A percentile compares a stretch with the other conserved stretches of the same genome.
Conservation (phyloP, 257 asterid genomes). For the Nicotiana undulata region DNA sequence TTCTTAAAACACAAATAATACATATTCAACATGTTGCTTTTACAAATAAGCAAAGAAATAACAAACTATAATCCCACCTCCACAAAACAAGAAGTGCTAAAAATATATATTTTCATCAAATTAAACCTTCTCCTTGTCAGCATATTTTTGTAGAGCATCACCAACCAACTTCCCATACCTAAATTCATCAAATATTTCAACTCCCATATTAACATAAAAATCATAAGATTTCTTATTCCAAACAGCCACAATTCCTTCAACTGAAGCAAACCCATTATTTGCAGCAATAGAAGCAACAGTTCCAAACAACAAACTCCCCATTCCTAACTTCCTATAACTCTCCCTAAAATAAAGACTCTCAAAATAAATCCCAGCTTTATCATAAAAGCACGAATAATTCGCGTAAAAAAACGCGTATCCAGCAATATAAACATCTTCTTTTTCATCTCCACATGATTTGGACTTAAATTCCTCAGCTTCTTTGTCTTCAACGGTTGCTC, state of each 20-base stretch:
- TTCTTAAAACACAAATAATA: background rate
- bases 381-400: slow-evolving; percentile 12
- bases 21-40: background rate
- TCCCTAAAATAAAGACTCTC: slow-evolving; percentile 13
- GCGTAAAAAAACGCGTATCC: slow-evolving; percentile 10
- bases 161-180: slow-evolving; percentile 15
- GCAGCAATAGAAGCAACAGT: slow-evolving; percentile 14
- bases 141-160: slow-evolving; percentile 10
- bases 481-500: background rate
- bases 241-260: slow-evolving; percentile 13
- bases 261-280: slow-evolving; percentile 9
- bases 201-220: slow-evolving; percentile 10
- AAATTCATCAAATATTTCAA: slow-evolving; percentile 13
- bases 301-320: slow-evolving; percentile 5
- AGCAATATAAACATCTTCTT: background rate
- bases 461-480: slow-evolving; percentile 5
- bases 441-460: background rate
- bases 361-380: slow-evolving; percentile 8
- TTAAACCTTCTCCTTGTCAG: slow-evolving; percentile 8
- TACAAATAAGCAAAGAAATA: background rate
- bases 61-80: background rate
- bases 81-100: background rate
- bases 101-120: background rate
- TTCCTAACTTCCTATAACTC: slow-evolving; percentile 8
- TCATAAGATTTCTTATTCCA: slow-evolving; percentile 15